Evolutionary conservation across 2,329 filamentous ascomycete genomes (phyloP), one percentile per base, ranked within the genome.

Genomic region (Pseudogymnoascus sp.): DNA sequence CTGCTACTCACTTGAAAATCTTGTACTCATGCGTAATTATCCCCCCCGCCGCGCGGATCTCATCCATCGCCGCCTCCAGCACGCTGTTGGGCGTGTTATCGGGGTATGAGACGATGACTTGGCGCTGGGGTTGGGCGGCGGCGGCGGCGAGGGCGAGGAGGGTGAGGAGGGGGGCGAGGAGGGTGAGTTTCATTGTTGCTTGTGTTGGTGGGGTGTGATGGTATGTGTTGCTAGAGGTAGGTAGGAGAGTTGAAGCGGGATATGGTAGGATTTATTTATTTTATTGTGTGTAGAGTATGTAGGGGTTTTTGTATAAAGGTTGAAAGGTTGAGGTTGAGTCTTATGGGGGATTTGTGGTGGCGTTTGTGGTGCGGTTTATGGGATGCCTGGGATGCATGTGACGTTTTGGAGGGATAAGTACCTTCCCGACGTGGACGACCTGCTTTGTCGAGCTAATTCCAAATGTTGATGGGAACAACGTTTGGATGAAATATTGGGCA

Each of bases 91-190:
- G 88, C 2, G 77, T 69, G 86, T 84, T 81, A 61, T 86, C 79
- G 24, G 89, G 85, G 72, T 91, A 96, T 71, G 84, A 90, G 71
- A 97, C 81, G 69, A 97, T 87, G 67, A 96, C 85, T 37, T 85
- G 84, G 75, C 91, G 90, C 72, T 87, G 83, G 1, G 78, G 76
- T 60, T 76, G 70, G 22, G 68, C 61, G 66, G 80, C 78, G 63
- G 88, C 88, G 70, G 90, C 82, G 65, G 84, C 86, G 65, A 85
- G 74, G 31, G 81, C 80, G 66, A 85, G 79, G 61, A 89, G 78
- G 64, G 86, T 74, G 66, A 85, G 76, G 60, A 85, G 75, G 62
- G 84, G 76, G 66, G 84, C 72, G 69, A 88, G 70, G 65, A 83
- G 72, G 14, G 79, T 74, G 69, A 87, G 77, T 77, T 84, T 90